Evolutionary conservation across 1,284 basidiomycete genomes (phyloP).

Genomic region (Mycena citricolor): DNA sequence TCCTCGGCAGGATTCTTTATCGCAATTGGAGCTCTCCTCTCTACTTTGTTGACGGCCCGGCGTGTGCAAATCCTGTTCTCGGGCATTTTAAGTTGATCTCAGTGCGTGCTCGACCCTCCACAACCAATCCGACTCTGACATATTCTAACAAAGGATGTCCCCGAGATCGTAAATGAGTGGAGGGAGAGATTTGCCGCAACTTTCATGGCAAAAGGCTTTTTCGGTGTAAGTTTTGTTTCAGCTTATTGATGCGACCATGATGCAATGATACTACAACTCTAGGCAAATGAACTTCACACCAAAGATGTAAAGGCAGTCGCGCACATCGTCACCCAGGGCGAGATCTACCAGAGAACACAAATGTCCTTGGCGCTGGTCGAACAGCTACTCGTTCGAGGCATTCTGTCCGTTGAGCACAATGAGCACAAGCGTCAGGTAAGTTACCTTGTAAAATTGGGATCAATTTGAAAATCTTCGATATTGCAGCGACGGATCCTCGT

Average conservation of each 20-base stretch:
- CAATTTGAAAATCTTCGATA: neutral
- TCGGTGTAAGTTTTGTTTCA: conserved; percentile 5
- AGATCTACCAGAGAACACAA: conserved; percentile 16
- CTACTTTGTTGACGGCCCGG: no score
- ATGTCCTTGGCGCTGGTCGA: no score
- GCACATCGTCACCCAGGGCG: conserved; percentile 17
- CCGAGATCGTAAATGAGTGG: neutral
- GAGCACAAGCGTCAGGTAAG: conserved; percentile 20
- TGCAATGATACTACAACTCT: no score
- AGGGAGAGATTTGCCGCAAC: neutral
- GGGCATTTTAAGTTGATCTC: no score
- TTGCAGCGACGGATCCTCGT: conserved; percentile 13
- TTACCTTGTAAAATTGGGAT: neutral
- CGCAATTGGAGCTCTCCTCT: no score
- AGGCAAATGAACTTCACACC: conserved; percentile 10
- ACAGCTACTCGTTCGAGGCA: no score
- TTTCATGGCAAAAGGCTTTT: conserved; percentile 2
- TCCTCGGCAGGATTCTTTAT: no score
- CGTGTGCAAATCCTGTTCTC: no score
- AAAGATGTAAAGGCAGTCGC: conserved; percentile 20
- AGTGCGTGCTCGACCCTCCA: no score
- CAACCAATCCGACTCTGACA: no score
- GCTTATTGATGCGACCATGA: no score
- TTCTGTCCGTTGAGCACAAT: conserved; percentile 18
- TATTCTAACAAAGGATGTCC: no score